Evolutionary conservation across 1,284 basidiomycete species (phyloP), one percentile per base, ranked within the genome.

Genomic region (Rhodotorula sp.): DNA sequence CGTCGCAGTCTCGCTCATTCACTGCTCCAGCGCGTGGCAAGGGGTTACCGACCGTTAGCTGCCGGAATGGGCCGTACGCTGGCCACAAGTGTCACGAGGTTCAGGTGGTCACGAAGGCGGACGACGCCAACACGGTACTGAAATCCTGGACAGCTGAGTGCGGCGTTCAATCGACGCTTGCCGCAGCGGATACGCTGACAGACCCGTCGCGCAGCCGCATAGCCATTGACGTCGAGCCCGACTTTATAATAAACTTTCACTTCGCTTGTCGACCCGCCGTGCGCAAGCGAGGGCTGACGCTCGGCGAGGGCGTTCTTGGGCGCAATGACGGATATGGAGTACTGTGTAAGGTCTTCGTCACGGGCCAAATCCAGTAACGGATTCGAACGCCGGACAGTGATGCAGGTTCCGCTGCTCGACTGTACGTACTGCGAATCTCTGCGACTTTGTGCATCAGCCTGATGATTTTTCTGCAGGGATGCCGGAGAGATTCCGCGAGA

Each of bases 121-220:
- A 49, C 32, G 58, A 60, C 19, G 64, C 58, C n/a, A 58, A 59
- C 20, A 29, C 22, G 2, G 39, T 55, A 10, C 58, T 66, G 34
- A 52, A 54, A 15, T 54, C 51, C 8, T 13, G 55, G n/a, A 55
- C 51, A 5, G n/a, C 44, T 52, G 48, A 30, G 58, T 60, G 49
- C 44, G 57, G 36, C 36, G 13, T 13, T 6, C 36, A 8, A 8
- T 36, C 36, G 36, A 36, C 36, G 6, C 36, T 13, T 13, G n/a
- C n/a, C n/a, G n/a, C n/a, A n/a, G n/a, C n/a, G n/a, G n/a, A 36
- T 6, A 36, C 36, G 13, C 36, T 36, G 36, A 36, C 36, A 36
- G 13, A 13, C 13, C n/a, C 36, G 36, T 8, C 36, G 46, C 8
- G 17, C 46, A 49, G 48, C 22, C 17, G 48, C 9, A 49, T 49